phyloP scores from a whole-genome alignment of 2,329 filamentous ascomycete species.

The Neofusicoccum parvum region DNA sequence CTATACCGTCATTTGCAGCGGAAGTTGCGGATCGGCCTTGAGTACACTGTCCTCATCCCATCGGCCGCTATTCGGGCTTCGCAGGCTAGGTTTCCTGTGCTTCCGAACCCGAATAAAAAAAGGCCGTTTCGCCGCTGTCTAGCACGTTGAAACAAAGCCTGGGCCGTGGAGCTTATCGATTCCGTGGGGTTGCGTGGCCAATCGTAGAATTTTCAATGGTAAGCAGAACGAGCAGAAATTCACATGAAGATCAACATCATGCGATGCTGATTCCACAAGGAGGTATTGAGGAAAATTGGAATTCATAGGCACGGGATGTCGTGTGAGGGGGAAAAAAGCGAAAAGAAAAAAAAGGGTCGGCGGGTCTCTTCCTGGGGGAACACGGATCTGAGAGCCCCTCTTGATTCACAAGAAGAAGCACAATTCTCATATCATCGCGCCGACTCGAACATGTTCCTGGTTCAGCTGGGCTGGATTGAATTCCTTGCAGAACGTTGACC shows the following conservation, averaged over 20 bases:
- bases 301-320: background rate
- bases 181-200: background rate
- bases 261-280: background rate
- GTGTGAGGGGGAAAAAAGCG: too few relatives aligned
- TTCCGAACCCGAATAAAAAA: background rate
- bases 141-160: constrained; percentile 5
- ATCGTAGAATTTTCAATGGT: background rate
- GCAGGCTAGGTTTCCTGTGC: background rate
- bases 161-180: background rate
- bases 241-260: background rate
- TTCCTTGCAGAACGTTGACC: too few relatives aligned
- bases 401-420: too few relatives aligned
- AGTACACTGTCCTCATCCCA: background rate
- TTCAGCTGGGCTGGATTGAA: too few relatives aligned
- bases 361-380: too few relatives aligned
- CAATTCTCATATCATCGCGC: too few relatives aligned
- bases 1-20: background rate
- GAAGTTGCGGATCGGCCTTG: background rate
- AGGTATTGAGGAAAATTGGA: background rate
- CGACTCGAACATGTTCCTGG: too few relatives aligned
- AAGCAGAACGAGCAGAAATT: background rate
- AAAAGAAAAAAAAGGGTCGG: too few relatives aligned
- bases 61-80: background rate
- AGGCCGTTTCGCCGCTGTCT: background rate
- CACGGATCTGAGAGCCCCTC: too few relatives aligned